Evolutionary conservation across 371 early-diverging fungal species (phyloP).

Genomic region (Basidiobolus meristosporus): DNA sequence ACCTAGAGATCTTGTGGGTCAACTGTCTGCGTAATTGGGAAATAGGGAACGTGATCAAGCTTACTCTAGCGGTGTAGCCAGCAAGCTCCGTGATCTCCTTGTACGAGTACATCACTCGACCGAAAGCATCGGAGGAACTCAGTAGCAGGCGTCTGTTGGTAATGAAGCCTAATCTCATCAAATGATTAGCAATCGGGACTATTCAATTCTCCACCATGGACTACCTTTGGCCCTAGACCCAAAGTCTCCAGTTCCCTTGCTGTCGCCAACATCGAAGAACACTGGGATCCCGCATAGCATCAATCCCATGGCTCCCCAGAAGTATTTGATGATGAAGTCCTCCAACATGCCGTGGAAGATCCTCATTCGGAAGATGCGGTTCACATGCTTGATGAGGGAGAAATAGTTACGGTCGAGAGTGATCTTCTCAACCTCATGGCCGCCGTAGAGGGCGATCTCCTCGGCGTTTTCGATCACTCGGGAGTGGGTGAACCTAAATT

Average conservation of each 20-base stretch:
- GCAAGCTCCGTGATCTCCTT: conserved; percentile 77
- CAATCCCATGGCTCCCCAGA: conserved; percentile 89
- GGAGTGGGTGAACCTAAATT: conserved; percentile 74
- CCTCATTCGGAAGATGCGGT: conserved; percentile 52
- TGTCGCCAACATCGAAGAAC: conserved; percentile 44
- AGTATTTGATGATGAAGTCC: conserved; percentile 81
- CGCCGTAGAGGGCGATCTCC: conserved; percentile 74
- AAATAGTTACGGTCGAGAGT: conserved; percentile 55
- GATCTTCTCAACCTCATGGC: conserved; percentile 53
- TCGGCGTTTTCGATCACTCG: conserved; percentile 75
- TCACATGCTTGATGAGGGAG: conserved; percentile 60
- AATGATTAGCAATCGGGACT: background rate
- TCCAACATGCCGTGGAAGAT: conserved; percentile 77
- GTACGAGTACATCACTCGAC: conserved; percentile 80
- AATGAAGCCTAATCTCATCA: conserved; percentile 37
- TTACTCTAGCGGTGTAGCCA: conserved; percentile 77
- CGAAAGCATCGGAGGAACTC: conserved; percentile 73
- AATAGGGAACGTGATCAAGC: conserved; percentile 14
- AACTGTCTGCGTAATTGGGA: background rate
- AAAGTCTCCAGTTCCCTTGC: conserved; percentile 14
- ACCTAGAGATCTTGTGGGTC: conserved; percentile 9
- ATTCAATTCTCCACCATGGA: background rate
- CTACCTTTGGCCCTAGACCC: conserved; percentile 33
- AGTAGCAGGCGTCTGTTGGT: conserved; percentile 74
- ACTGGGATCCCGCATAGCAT: conserved; percentile 80